Conservation (phyloP, 2,329 filamentous ascomycete genomes). For the Sclerotinia glacialis region DNA sequence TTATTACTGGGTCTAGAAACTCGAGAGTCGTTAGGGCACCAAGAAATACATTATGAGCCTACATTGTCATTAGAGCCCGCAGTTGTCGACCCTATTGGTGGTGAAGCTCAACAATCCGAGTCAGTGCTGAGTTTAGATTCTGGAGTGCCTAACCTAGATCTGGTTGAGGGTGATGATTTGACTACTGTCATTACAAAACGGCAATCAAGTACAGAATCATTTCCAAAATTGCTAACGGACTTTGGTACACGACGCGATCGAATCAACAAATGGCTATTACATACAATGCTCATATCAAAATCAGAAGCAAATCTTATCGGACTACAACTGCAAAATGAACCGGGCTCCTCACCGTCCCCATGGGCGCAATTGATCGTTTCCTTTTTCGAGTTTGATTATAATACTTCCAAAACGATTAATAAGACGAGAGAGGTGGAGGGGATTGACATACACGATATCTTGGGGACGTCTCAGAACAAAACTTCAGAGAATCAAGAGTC, state of each 20-base stretch:
- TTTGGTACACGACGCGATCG: slow-evolving; percentile 30
- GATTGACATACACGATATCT: not conserved
- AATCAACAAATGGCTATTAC: slow-evolving; percentile 32
- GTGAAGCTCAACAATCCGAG: not conserved
- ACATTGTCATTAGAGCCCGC: not conserved
- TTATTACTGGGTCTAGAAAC: not conserved
- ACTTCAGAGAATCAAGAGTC: not conserved
- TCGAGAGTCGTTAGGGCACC: too few species aligned
- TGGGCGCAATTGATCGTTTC: slow-evolving; percentile 33
- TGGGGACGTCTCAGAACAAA: too few species aligned
- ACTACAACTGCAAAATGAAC: slow-evolving; percentile 25
- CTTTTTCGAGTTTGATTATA: slow-evolving; percentile 27
- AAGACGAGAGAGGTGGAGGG: too few species aligned
- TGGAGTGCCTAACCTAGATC: slow-evolving; percentile 17
- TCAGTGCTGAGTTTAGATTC: slow-evolving; percentile 22
- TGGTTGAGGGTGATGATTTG: not conserved
- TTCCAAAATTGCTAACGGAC: slow-evolving; percentile 26
- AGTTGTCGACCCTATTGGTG: not conserved
- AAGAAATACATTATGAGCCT: not conserved
- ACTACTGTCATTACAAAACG: not conserved
- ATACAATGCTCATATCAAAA: slow-evolving; percentile 27
- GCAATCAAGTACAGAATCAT: slow-evolving; percentile 24
- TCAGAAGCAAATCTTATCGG: slow-evolving; percentile 28
- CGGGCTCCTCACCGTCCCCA: slow-evolving; percentile 26
- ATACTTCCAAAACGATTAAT: not conserved